phyloP scores from a whole-genome alignment of 1,284 basidiomycete species.

The Rhizoctonia solani region DNA sequence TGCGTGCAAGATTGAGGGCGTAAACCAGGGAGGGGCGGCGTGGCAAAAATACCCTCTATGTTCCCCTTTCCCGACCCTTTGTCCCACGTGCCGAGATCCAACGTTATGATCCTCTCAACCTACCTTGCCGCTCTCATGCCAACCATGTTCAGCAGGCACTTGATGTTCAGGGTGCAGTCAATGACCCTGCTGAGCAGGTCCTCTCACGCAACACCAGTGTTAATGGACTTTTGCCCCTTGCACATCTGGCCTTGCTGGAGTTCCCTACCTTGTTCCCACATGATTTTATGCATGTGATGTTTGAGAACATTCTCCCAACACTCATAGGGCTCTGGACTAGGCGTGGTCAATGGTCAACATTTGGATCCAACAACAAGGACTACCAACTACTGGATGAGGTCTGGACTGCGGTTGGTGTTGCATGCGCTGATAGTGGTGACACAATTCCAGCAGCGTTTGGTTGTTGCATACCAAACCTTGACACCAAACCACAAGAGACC shows the following conservation, averaged over 20 bases:
- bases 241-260: slow-evolving; percentile 12
- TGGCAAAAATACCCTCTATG: slow-evolving; percentile 6
- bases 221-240: slow-evolving; percentile 21
- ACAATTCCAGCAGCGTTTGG: slow-evolving; percentile 52
- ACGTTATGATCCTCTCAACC: background rate
- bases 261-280: slow-evolving; percentile 37
- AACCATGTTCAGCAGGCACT: slow-evolving; percentile 4
- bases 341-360: background rate
- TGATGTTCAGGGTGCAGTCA: background rate
- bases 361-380: slow-evolving; percentile 41
- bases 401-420: slow-evolving; percentile 50
- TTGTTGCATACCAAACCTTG: slow-evolving; percentile 48
- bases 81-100: background rate
- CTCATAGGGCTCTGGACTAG: slow-evolving; percentile 35
- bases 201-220: slow-evolving; percentile 14
- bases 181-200: background rate
- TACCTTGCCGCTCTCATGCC: slow-evolving; percentile 14
- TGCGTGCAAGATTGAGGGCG: slow-evolving; percentile 26
- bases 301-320: slow-evolving; percentile 35
- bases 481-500: slow-evolving; percentile 42
- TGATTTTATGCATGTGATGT: slow-evolving; percentile 39
- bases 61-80: slow-evolving; percentile 7
- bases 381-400: background rate
- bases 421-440: slow-evolving; percentile 43
- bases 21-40: background rate